A percentile compares a stretch with the other conserved stretches of the same genome.
Evolutionary conservation across 768 basidiomycete genomes (phyloP).

Genomic region (Amanita phalloides): DNA sequence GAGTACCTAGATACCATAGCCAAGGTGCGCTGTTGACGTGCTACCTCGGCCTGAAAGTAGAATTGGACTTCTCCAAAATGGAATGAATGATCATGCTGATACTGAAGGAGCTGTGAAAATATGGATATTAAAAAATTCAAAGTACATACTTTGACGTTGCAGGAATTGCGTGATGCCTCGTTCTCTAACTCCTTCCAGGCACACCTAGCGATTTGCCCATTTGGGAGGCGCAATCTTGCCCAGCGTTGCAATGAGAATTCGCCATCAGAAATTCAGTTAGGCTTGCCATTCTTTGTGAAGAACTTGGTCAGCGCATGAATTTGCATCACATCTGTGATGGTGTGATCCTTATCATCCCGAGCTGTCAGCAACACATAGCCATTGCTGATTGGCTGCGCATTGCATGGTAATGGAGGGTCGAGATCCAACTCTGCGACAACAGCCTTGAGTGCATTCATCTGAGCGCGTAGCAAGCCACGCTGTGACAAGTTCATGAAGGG

Average conservation of each 20-base stretch:
- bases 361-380: conserved; percentile 1
- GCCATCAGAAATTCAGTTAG: neutral
- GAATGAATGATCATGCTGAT: neutral
- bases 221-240: conserved; percentile 12
- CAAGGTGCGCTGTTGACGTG: neutral
- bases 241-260: conserved; percentile 5
- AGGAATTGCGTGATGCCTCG: neutral
- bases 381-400: conserved; percentile 2
- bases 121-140: neutral
- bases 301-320: neutral
- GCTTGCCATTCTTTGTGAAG: neutral
- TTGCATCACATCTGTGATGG: neutral
- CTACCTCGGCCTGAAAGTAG: neutral
- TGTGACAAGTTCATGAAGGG: conserved; percentile 17
- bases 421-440: conserved; percentile 9
- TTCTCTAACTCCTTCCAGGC: conserved; percentile 9
- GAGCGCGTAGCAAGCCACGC: conserved; percentile 9
- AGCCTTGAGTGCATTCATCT: conserved; percentile 9
- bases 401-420: neutral
- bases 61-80: neutral
- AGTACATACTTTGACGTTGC: conserved; percentile 6
- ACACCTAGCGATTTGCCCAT: conserved; percentile 12
- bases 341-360: neutral
- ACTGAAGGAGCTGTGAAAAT: neutral
- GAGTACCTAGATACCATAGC: conserved; percentile 5